phyloP scores from a whole-genome alignment of 1,284 basidiomycete genomes.

The Irpex sp. region DNA sequence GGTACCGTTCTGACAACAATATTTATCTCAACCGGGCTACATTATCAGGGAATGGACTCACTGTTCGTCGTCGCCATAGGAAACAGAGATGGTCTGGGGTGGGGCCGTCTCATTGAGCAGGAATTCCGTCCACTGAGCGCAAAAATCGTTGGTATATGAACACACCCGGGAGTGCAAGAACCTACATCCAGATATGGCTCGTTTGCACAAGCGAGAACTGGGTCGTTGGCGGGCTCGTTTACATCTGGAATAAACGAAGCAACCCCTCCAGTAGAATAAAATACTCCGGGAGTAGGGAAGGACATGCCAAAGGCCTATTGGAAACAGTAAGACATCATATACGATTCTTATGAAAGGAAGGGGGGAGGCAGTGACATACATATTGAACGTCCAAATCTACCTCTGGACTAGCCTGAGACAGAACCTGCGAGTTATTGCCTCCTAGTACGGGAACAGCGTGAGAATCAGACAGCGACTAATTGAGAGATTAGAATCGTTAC shows the following conservation, averaged over 20 bases:
- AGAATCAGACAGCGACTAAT: not conserved
- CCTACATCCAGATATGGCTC: slow-evolving; percentile 58
- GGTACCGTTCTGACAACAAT: slow-evolving; percentile 43
- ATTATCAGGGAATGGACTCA: slow-evolving; percentile 28
- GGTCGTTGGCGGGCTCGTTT: slow-evolving; percentile 28
- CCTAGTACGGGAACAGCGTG: slow-evolving; percentile 25
- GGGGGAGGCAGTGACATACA: slow-evolving; percentile 12
- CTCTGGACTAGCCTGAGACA: slow-evolving; percentile 53
- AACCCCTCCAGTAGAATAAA: slow-evolving; percentile 57
- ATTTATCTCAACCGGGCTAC: too few species aligned
- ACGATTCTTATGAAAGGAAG: not conserved
- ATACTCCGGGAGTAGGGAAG: slow-evolving; percentile 43
- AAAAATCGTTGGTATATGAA: not conserved
- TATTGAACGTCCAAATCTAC: slow-evolving; percentile 47
- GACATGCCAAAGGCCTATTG: slow-evolving; percentile 56
- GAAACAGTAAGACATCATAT: not conserved
- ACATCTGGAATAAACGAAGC: slow-evolving; percentile 56
- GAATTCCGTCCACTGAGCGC: slow-evolving; percentile 56
- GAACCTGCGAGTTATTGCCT: slow-evolving; percentile 59
- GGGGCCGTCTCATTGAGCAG: slow-evolving; percentile 29
- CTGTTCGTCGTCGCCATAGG: slow-evolving; percentile 69
- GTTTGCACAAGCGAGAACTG: slow-evolving; percentile 33
- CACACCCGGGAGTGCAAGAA: not conserved
- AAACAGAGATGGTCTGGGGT: slow-evolving; percentile 45
- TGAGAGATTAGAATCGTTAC: slow-evolving; percentile 10